Evolutionary conservation across 805 yeast species (phyloP), one percentile per base, ranked within the genome.

Genomic region (Sugiyamaella smithiae): DNA sequence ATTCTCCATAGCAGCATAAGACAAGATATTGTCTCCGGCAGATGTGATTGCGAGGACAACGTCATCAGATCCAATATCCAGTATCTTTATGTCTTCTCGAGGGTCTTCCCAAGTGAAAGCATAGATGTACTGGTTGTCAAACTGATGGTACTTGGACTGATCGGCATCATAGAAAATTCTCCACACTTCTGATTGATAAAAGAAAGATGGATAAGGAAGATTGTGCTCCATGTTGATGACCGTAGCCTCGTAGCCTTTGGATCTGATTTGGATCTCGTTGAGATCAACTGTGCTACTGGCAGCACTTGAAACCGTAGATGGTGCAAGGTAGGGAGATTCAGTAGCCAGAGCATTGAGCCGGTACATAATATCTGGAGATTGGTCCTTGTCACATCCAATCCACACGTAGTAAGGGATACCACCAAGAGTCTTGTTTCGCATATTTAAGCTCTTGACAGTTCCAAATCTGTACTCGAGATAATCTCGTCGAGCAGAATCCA

Each of bases 61-160:
- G 61, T 87, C 95, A 25, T 76, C 73, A 11, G 80, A 67, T 26
- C 73, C 70, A 58, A 86, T 71, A 38, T 81, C 75, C 57, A 86
- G 72, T 48, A 86, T 82, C 43, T 74, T 74, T 52, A 79, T 77
- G 68, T 86, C 95, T 67, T 85, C 93, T 49, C 84, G 75, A 25
- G 95, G 95, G 62, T 87, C 95, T 67, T 86, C 95, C 95, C 95
- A 86, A 5, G 95, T 86, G 67, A 86, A 86, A 3, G 95, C 90
- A 62, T 86, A 87, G 52, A 86, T 87, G 65, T 85, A 86, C 67
- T 86, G 89, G 61, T 84, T 76, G 51, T 77, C 80, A 70, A 86
- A 86, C 65, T 85, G 89, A 43, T 75, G 77, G 62, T 83, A 83
- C 56, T 76, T 76, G 5, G 84, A 80, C 59, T 78, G 78, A 55